Percentiles rank a stretch among this genome's conserved stretches.
Evolutionary conservation across 1,284 basidiomycete genomes (phyloP).

Genomic region (Marasmius tenuissimus): DNA sequence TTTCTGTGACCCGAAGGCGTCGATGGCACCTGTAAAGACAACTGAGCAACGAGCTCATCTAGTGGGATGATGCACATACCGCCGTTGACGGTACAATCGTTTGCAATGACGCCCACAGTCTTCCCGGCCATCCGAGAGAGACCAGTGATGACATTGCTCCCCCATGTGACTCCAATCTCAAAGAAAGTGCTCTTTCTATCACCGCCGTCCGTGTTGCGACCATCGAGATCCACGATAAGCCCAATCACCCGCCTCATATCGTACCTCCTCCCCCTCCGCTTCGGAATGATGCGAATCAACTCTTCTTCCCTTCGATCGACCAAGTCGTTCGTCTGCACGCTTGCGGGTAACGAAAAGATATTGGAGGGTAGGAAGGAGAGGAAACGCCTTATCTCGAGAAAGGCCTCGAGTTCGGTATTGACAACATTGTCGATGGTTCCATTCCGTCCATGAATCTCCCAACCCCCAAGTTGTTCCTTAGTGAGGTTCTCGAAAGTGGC

Average conservation of each 20-base stretch:
- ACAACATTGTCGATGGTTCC: conserved; percentile 42
- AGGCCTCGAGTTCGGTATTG: conserved; percentile 37
- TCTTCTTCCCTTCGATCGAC: conserved; percentile 33
- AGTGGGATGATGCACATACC: conserved; percentile 20
- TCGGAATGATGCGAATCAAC: conserved; percentile 37
- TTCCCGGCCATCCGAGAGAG: conserved; percentile 36
- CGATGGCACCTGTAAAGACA: conserved; percentile 32
- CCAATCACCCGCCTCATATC: conserved; percentile 36
- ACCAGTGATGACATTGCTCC: conserved; percentile 36
- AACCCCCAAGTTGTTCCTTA: conserved; percentile 40
- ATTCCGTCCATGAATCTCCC: conserved; percentile 40
- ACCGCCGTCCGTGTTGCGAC: conserved; percentile 7
- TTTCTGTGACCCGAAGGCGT: conserved; percentile 40
- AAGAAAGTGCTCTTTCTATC: conserved; percentile 31
- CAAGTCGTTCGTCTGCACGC: conserved; percentile 21
- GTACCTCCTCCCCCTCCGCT: conserved; percentile 35
- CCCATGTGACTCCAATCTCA: conserved; percentile 41
- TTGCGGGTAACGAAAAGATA: conserved; percentile 34
- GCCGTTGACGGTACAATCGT: conserved; percentile 40
- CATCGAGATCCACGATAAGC: conserved; percentile 32
- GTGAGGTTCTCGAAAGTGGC: conserved; percentile 42
- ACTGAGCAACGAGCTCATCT: neutral
- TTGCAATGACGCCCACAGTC: conserved; percentile 38
- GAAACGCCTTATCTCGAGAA: conserved; percentile 35
- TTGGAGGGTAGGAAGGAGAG: conserved; percentile 42